These are phyloP conservation scores for Pythium sukuiense DNA, from an alignment of 352 stramenopile genomes.

Conservation along the genomic window DNA sequence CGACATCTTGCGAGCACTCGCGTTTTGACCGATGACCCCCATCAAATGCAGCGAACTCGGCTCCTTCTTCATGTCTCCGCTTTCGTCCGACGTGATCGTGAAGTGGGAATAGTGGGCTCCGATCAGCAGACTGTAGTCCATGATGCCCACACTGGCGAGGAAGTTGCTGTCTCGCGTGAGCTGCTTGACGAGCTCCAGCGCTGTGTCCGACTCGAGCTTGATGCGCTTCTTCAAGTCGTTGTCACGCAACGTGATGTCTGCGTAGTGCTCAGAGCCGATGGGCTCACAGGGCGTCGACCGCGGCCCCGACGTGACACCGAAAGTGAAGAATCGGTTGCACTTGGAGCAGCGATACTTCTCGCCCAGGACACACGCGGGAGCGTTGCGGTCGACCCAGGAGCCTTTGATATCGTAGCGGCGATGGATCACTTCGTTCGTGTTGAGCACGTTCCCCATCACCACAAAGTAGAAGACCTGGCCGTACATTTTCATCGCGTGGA, in stretches of 20 bases:
- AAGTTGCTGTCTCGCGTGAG: slow-evolving; percentile 84
- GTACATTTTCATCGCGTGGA: slow-evolving; percentile 92
- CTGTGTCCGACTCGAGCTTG: slow-evolving; percentile 55
- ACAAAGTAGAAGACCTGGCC: slow-evolving; percentile 91
- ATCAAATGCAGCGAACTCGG: slow-evolving; percentile 4
- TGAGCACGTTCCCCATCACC: slow-evolving; percentile 91
- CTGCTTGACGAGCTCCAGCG: slow-evolving; percentile 69
- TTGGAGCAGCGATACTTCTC: slow-evolving; percentile 83
- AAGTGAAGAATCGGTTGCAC: slow-evolving; percentile 84
- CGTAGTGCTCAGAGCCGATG: slow-evolving; percentile 71
- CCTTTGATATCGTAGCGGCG: slow-evolving; percentile 91
- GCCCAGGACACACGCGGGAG: slow-evolving; percentile 66
- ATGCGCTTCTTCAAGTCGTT: slow-evolving; percentile 88
- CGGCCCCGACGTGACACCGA: slow-evolving; percentile 41
- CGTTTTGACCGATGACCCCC: neutral
- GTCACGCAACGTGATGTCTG: slow-evolving; percentile 80
- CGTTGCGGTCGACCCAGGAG: slow-evolving; percentile 87
- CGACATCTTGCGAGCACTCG: neutral
- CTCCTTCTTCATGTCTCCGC: slow-evolving; percentile 22
- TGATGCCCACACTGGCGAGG: slow-evolving; percentile 82
- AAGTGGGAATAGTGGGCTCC: slow-evolving; percentile 86
- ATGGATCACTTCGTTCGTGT: slow-evolving; percentile 83
- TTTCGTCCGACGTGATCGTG: slow-evolving; percentile 55
- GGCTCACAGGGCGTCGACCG: slow-evolving; percentile 48
- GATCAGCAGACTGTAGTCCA: slow-evolving; percentile 91